Base-by-base conservation (phyloP, 2,329 filamentous ascomycete species). In the Tolypocladium guangdongense region DNA sequence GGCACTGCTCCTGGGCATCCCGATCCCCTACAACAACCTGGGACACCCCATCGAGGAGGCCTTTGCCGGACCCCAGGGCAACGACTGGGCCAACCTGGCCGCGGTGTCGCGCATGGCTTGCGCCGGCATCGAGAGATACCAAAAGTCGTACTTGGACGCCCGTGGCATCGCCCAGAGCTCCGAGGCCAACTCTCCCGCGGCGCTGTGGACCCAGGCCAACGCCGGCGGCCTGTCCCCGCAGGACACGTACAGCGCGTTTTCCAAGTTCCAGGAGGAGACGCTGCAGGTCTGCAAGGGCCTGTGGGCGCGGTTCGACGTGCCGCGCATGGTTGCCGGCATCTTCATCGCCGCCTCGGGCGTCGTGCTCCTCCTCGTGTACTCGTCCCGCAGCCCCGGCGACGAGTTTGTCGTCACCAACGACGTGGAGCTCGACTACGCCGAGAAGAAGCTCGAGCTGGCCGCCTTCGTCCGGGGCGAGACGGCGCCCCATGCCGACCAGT, bases 11-110 rank as follows among this genome's bases (percentile, higher is more conserved):
- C 76, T 99, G 1, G 93, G 93, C 10, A 80, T 96, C 56, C 92
- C 93, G 0, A 91, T 99, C 56, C 93, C 93, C 0, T 99, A 90
- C 74, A 99, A 97, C 68, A 99, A 93, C 65, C 80, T 99, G 7
- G 93, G 93, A 50, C 84, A 81, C 7, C 93, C 93, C 0, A 96
- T 99, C 57, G 88, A 95, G 59, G 93, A 99, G 69, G 91, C 90
- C 3, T 99, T 99, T 69, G 78, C 86, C 20, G 88, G 88, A 1
- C 69, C 73, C 2, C 76, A 79, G 24, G 87, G 86, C 33, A 78
- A 81, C 36, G 80, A 89, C 56, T 93, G 86, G 81, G 75, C 82
- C 48, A 93, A 88, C 59, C 74, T 99, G 43, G 88, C 88, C 0
- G 75, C 79, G 3, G 90, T 91, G 0, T 88, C 86, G 52, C 84